Percentiles rank a stretch among this genome's conserved stretches.
Conservation (phyloP, 2,329 filamentous ascomycete species). For the Magnaporthiopsis rhizophila region DNA sequence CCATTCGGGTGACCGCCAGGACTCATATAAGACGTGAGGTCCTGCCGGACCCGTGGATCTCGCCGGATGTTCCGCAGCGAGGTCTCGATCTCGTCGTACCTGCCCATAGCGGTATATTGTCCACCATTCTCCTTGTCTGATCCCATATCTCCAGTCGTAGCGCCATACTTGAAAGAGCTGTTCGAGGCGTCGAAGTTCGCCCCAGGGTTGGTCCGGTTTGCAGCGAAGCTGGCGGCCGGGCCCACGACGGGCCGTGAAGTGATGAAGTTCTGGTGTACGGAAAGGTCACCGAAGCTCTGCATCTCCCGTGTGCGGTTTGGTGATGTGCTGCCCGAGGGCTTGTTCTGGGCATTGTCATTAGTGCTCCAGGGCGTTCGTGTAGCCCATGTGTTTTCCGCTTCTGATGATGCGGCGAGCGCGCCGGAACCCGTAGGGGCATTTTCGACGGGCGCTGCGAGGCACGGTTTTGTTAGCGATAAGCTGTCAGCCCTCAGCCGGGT, state of each 20-base stretch:
- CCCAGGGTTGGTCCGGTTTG: slow-evolving; percentile 1
- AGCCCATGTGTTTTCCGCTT: slow-evolving; percentile 53
- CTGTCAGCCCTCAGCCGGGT: background rate
- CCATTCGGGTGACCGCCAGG: slow-evolving; percentile 31
- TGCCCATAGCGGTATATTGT: slow-evolving; percentile 10
- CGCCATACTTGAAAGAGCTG: background rate
- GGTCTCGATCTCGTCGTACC: background rate
- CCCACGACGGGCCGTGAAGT: slow-evolving; percentile 37
- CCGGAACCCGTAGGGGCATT: slow-evolving; percentile 59
- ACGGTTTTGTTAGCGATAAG: slow-evolving; percentile 14
- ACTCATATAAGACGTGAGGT: background rate
- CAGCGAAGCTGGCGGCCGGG: slow-evolving; percentile 22
- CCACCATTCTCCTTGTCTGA: slow-evolving; percentile 26
- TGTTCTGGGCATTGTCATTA: slow-evolving; percentile 35
- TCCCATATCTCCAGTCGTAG: slow-evolving; percentile 21
- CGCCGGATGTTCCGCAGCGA: background rate
- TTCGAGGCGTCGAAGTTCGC: background rate
- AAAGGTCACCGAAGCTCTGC: slow-evolving; percentile 30
- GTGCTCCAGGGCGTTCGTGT: slow-evolving; percentile 51
- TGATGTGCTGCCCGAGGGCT: slow-evolving; percentile 46
- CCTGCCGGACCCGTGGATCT: background rate
- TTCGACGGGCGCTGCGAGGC: slow-evolving; percentile 26
- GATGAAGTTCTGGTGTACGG: slow-evolving; percentile 35
- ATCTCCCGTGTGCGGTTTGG: slow-evolving; percentile 47
- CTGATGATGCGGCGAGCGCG: slow-evolving; percentile 60